These are phyloP conservation scores for Lactarius deliciosus DNA, from an alignment of 768 basidiomycete species.

Conservation along the genomic window DNA sequence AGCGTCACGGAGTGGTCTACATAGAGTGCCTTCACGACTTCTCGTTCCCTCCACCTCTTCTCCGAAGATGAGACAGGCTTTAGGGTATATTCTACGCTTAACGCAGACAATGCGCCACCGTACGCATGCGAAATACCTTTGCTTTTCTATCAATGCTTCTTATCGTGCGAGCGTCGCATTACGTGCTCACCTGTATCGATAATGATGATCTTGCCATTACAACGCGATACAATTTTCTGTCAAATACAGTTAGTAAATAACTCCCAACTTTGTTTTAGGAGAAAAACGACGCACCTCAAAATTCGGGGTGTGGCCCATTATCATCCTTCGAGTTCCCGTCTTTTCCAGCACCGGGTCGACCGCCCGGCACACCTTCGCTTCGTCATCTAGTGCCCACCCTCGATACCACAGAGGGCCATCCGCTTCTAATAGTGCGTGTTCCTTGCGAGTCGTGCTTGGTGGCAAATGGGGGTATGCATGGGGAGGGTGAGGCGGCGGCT, in stretches of 20 bases:
- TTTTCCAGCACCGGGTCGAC: slow-evolving; percentile 69
- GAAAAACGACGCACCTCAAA: slow-evolving; percentile 52
- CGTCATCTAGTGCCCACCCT: slow-evolving; percentile 80
- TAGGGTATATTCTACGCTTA: slow-evolving; percentile 84
- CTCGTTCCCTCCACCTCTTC: slow-evolving; percentile 57
- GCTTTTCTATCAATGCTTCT: slow-evolving; percentile 12
- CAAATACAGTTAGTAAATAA: neutral
- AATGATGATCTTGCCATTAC: slow-evolving; percentile 89
- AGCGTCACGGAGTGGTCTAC: slow-evolving; percentile 50
- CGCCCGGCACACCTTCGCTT: slow-evolving; percentile 64
- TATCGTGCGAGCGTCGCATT: slow-evolving; percentile 4
- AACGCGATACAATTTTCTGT: slow-evolving; percentile 75
- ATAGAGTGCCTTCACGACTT: slow-evolving; percentile 69
- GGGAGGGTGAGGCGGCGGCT: slow-evolving; percentile 78
- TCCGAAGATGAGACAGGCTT: slow-evolving; percentile 47
- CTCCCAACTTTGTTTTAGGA: neutral
- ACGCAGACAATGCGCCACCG: slow-evolving; percentile 86
- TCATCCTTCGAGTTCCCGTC: slow-evolving; percentile 82
- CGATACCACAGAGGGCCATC: slow-evolving; percentile 95
- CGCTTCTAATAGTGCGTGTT: slow-evolving; percentile 65
- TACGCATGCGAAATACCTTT: slow-evolving; percentile 94
- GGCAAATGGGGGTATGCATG: slow-evolving; percentile 74
- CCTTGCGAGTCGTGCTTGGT: slow-evolving; percentile 57
- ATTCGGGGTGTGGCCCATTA: slow-evolving; percentile 97
- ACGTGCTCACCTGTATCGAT: slow-evolving; percentile 80